Base-by-base conservation (phyloP, 2,329 filamentous ascomycete genomes). In the Cladosporium colombiae region DNA sequence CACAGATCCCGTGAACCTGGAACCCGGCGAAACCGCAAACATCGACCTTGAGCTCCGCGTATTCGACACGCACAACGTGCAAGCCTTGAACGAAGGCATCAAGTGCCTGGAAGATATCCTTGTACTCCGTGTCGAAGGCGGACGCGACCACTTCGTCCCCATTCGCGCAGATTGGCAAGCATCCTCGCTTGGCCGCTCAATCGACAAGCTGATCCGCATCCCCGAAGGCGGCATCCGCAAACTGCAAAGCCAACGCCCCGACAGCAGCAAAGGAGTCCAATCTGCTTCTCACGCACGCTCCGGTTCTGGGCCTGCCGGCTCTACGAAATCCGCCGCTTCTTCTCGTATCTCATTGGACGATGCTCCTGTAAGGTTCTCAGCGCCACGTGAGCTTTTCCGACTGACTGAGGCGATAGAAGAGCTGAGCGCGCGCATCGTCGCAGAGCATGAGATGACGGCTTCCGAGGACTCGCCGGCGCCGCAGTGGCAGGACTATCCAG, bases 61-160 rank as follows among this genome's bases (percentile, higher is more conserved):
- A 11, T 84, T 85, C 3, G 85, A 88, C 53, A 77, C 91, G 4
- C 77, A 83, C 0, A 84, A 90, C 21, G 87, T 92, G 0, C 87
- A 86, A 21, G 80, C 84, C 2, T 83, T 99, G 44, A 98, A 98
- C 70, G 83, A 89, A 63, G 87, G 86, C 18, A 81, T 83, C 1
- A 76, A 82, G 4, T 81, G 81, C 8, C 81, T 99, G 0, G 94
- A 98, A 68, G 93, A 98, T 69, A 89, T 99, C 3, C 82, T 99
- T 8, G 89, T 99, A 1, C 83, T 99, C 10, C 88, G 93, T 0
- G 91, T 99, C 5, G 84, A 88, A 13, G 87, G 90, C 62, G 96
- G 96, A 0, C 86, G 93, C 57, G 95, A 99, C 72, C 91, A 98
- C 74, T 99, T 99, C 75, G 87, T 99, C 46, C 90, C 93, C 0